Percentiles rank a stretch among this genome's conserved stretches.
Evolutionary conservation across 257 asterid genomes (phyloP).

Genomic region (Cinchona pubescens): DNA sequence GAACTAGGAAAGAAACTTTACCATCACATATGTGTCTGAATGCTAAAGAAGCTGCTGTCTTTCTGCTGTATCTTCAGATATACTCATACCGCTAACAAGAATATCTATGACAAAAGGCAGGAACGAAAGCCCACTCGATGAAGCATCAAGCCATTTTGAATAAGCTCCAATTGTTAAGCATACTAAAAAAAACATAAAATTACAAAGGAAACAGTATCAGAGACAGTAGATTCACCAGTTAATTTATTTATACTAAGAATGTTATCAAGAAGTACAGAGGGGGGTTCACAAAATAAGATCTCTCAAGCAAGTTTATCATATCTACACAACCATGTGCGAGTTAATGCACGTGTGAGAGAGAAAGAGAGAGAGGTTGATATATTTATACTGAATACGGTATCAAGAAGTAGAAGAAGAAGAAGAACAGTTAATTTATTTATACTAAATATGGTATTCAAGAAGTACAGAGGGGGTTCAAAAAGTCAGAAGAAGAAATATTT

Average conservation of each 20-base stretch:
- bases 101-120: slow-evolving; percentile 86
- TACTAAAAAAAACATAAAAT: slow-evolving; percentile 39
- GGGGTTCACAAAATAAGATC: neutral
- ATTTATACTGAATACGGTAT: no score
- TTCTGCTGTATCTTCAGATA: slow-evolving; percentile 91
- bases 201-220: slow-evolving; percentile 18
- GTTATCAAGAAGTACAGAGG: no score
- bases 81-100: slow-evolving; percentile 92
- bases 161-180: slow-evolving; percentile 89
- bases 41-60: slow-evolving; percentile 95
- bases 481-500: slow-evolving; percentile 9
- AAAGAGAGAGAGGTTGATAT: slow-evolving; percentile 15
- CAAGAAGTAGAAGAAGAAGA: no score
- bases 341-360: neutral
- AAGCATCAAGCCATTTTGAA: slow-evolving; percentile 91
- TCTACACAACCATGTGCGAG: neutral
- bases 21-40: slow-evolving; percentile 92
- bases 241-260: neutral
- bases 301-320: neutral
- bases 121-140: slow-evolving; percentile 74
- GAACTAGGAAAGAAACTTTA: slow-evolving; percentile 26
- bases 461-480: no score
- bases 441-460: no score
- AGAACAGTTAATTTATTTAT: no score
- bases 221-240: slow-evolving; percentile 11